Percentiles rank a stretch among this genome's conserved stretches.
Conservation (phyloP, 1,139 yeast species). For the Candida sojae region DNA sequence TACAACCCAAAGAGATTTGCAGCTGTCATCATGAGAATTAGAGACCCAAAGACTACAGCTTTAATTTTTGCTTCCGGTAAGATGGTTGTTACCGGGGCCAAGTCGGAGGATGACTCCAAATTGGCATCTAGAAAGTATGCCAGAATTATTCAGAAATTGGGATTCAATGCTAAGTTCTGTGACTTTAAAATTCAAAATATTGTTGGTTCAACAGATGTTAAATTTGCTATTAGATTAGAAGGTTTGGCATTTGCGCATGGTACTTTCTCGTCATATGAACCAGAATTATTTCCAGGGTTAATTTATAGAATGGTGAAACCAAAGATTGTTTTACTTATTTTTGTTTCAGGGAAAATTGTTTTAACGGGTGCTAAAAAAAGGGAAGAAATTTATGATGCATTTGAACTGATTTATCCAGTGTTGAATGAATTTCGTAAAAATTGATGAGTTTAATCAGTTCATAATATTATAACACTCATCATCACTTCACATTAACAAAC, state of each 20-base stretch:
- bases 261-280: conserved; percentile 97
- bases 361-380: conserved; percentile 99
- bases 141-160: conserved; percentile 94
- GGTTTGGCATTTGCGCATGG: conserved; percentile 99
- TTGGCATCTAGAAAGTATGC: conserved; percentile 97
- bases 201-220: conserved; percentile 98
- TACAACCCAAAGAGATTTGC: conserved; percentile 98
- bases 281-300: conserved; percentile 96
- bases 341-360: conserved; percentile 97
- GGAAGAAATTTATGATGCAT: conserved; percentile 97
- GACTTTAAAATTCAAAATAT: conserved; percentile 97
- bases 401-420: conserved; percentile 97
- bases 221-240: conserved; percentile 95
- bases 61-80: conserved; percentile 97
- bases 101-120: conserved; percentile 96
- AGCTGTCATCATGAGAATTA: conserved; percentile 98
- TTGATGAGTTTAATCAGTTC: not conserved
- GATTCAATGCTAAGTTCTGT: conserved; percentile 93
- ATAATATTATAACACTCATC: too few relatives aligned
- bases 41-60: conserved; percentile 99
- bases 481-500: not conserved
- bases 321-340: conserved; percentile 90
- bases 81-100: conserved; percentile 99
- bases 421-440: conserved; percentile 92
- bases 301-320: conserved; percentile 99